Percentiles rank a stretch among this genome's conserved stretches.
Evolutionary conservation across 2,329 filamentous ascomycete genomes (phyloP).

Genomic region (Alternaria panax): DNA sequence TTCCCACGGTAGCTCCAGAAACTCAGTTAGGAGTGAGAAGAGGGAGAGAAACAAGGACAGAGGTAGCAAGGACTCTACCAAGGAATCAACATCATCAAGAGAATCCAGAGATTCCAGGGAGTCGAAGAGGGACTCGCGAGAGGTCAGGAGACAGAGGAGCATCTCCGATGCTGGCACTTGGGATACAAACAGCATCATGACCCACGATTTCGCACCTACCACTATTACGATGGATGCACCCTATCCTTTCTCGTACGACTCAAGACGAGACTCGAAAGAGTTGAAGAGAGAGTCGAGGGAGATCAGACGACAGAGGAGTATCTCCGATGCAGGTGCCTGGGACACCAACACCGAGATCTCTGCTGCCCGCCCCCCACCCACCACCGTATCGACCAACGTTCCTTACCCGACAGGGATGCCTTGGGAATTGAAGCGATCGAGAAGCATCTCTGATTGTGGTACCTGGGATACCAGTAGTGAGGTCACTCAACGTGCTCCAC

Average conservation of each 20-base stretch:
- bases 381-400: constrained; percentile 17
- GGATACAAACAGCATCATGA: constrained; percentile 35
- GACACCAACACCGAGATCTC: constrained; percentile 14
- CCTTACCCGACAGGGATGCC: constrained; percentile 7
- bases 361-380: constrained; percentile 7
- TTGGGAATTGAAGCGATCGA: constrained; percentile 8
- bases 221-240: constrained; percentile 25
- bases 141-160: constrained; percentile 18
- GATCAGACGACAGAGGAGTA: constrained; percentile 9
- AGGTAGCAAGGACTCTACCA: constrained; percentile 26
- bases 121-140: constrained; percentile 12
- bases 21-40: constrained; percentile 26
- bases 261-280: constrained; percentile 17
- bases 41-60: constrained; percentile 27
- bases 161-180: constrained; percentile 36
- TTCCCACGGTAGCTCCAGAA: constrained; percentile 24
- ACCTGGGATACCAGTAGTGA: constrained; percentile 18
- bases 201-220: constrained; percentile 18
- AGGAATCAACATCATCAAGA: constrained; percentile 19
- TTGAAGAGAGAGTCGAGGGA: constrained; percentile 16
- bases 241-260: constrained; percentile 8
- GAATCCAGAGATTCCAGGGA: constrained; percentile 18
- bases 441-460: constrained; percentile 10
- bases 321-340: constrained; percentile 18
- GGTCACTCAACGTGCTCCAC: constrained; percentile 10